A percentile compares a stretch with the other conserved stretches of the same genome.
phyloP scores from a whole-genome alignment of 1,139 yeast species.

The Pichia cactophila region DNA sequence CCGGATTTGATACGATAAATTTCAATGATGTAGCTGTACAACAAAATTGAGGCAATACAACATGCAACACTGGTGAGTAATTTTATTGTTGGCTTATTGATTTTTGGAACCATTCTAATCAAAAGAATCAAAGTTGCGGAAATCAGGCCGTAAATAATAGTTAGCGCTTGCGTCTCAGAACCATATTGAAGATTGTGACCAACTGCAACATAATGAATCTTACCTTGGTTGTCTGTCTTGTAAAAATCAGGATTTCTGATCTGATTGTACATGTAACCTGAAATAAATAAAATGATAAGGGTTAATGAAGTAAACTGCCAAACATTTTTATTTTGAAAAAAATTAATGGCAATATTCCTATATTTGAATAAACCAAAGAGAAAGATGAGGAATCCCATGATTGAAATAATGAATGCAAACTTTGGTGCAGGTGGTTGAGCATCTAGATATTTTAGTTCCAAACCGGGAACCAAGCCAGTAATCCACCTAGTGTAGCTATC shows the following conservation, averaged over 20 bases:
- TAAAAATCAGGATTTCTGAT: conserved; percentile 73
- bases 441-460: conserved; percentile 12
- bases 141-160: conserved; percentile 54
- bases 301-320: conserved; percentile 38
- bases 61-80: conserved; percentile 38
- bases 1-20: conserved; percentile 51
- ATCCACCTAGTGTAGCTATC: conserved; percentile 15
- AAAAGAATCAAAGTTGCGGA: conserved; percentile 44
- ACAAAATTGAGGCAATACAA: conserved; percentile 36
- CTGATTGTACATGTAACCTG: conserved; percentile 91
- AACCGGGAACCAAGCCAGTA: conserved; percentile 10
- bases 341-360: conserved; percentile 10
- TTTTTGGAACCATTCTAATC: conserved; percentile 40
- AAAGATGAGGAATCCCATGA: conserved; percentile 29
- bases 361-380: conserved; percentile 16
- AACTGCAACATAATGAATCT: conserved; percentile 50
- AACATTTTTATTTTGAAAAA: conserved; percentile 19
- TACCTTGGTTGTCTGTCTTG: conserved; percentile 49
- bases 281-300: conserved; percentile 59
- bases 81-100: conserved; percentile 37
- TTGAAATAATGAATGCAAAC: conserved; percentile 19
- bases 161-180: conserved; percentile 71
- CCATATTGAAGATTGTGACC: conserved; percentile 75
- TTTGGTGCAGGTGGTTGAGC: conserved; percentile 14
- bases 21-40: conserved; percentile 47